A percentile compares a stretch with the other conserved stretches of the same genome.
These are phyloP conservation scores for Pleurotus ostreatus DNA, from an alignment of 768 basidiomycete genomes.

Conservation along the genomic window DNA sequence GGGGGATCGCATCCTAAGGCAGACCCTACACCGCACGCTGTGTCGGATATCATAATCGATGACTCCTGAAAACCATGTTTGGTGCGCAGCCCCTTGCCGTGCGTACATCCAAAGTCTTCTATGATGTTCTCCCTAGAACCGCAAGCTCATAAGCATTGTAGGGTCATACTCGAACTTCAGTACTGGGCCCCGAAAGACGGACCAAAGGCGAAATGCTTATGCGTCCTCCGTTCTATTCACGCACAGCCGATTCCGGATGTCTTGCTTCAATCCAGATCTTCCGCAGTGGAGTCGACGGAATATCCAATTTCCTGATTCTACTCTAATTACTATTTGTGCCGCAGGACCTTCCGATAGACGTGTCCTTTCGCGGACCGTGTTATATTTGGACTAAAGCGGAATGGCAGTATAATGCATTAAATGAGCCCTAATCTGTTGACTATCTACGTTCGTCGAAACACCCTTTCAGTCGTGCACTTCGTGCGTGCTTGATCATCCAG, in stretches of 20 bases:
- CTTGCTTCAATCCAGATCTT: not conserved
- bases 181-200: no score
- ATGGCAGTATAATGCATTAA: no score
- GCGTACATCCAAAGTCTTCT: not conserved
- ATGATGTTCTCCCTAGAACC: not conserved
- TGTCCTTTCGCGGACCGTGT: not conserved
- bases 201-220: not conserved
- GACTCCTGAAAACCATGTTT: conserved; percentile 7
- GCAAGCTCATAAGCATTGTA: no score
- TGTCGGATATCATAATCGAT: conserved; percentile 5
- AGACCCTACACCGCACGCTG: not conserved
- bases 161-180: no score
- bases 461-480: not conserved
- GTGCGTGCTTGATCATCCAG: conserved; percentile 4
- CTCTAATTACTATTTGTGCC: conserved; percentile 5
- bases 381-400: conserved; percentile 4
- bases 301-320: conserved; percentile 7
- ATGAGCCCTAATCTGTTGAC: not conserved
- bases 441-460: conserved; percentile 3
- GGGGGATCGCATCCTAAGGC: not conserved
- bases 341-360: conserved; percentile 1
- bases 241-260: not conserved
- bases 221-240: conserved; percentile 1
- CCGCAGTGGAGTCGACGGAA: conserved; percentile 1
- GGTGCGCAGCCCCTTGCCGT: not conserved